Conservation (phyloP, 2,329 filamentous ascomycete species). For the Cylindrodendrum hubeiense region DNA sequence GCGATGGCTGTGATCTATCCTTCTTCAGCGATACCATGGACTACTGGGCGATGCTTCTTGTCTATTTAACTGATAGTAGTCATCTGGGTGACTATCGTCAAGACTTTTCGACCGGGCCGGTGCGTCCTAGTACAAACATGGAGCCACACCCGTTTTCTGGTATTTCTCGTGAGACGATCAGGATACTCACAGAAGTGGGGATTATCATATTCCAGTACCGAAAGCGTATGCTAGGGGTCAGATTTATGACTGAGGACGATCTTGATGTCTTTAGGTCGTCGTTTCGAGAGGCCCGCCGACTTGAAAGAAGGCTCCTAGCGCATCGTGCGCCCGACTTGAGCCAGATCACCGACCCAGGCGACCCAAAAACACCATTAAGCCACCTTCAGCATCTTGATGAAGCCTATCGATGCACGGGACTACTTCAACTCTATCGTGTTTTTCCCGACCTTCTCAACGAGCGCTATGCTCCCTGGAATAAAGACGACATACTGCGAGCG, state of each 20-base stretch:
- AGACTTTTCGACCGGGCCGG: background rate
- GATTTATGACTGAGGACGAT: constrained; percentile 34
- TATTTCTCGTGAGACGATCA: constrained; percentile 29
- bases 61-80: constrained; percentile 35
- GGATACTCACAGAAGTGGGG: constrained; percentile 30
- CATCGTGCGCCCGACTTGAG: constrained; percentile 23
- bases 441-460: constrained; percentile 36
- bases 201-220: constrained; percentile 35
- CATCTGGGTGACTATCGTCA: constrained; percentile 23
- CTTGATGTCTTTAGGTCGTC: constrained; percentile 28
- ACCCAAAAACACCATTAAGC: constrained; percentile 27
- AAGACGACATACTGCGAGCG: constrained; percentile 16
- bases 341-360: constrained; percentile 28
- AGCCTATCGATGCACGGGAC: constrained; percentile 32
- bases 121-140: background rate
- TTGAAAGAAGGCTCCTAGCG: constrained; percentile 27
- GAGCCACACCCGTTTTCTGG: constrained; percentile 37
- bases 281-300: constrained; percentile 26
- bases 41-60: constrained; percentile 42
- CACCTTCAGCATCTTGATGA: constrained; percentile 34
- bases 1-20: constrained; percentile 1
- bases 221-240: constrained; percentile 28
- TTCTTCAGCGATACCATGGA: constrained; percentile 38
- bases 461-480: constrained; percentile 30
- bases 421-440: constrained; percentile 37